Base-by-base conservation (phyloP, 1,284 basidiomycete species). In the Papiliotrema terrestris region DNA sequence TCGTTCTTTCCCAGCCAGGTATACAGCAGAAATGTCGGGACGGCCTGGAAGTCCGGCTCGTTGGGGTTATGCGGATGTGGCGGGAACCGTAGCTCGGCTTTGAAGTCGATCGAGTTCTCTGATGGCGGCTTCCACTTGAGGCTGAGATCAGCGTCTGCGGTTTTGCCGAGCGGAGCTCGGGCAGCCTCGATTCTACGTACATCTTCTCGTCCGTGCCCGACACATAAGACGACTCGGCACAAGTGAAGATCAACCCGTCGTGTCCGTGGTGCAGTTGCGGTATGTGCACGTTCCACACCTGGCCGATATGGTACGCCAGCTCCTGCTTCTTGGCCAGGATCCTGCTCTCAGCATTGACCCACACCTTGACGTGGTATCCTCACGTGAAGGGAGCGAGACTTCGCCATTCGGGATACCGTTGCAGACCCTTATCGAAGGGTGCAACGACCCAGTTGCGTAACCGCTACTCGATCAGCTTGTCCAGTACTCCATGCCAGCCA, bases 111-210 rank as follows among this genome's bases (percentile, higher is more conserved):
- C 3, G 92, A 93, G 75, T 99, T 99, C 70, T 98, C 96, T 2
- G 88, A 89, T 2, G 96, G 93, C 1, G 95, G 94, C 76, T 99
- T 99, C 96, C 96, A 99, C 75, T 99, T 99, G 65, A 97, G 77
- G 61, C 92, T 96, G 70, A 37, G 13, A 17, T 45, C 41, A 51
- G 49, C 50, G 52, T 29, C 15, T 4, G 3, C 19, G n/a, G 36
- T 20, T n/a, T n/a, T n/a, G n/a, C n/a, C n/a, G n/a, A n/a, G n/a
- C n/a, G n/a, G n/a, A n/a, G n/a, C n/a, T n/a, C n/a, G 23, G 42
- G 2, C 44, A 1, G 15, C 38, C 15, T 8, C 23, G 23, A 20
- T 14, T 26, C 26, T 25, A 22, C 20, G 22, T 13, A 95, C 93
- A 98, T 94, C 61, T 91, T 91, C 6, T 78, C 76, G 71, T 98